A percentile compares a stretch with the other conserved stretches of the same genome.
Evolutionary conservation across 306 rosid genomes (phyloP).

Genomic region (Begonia peltatifolia): DNA sequence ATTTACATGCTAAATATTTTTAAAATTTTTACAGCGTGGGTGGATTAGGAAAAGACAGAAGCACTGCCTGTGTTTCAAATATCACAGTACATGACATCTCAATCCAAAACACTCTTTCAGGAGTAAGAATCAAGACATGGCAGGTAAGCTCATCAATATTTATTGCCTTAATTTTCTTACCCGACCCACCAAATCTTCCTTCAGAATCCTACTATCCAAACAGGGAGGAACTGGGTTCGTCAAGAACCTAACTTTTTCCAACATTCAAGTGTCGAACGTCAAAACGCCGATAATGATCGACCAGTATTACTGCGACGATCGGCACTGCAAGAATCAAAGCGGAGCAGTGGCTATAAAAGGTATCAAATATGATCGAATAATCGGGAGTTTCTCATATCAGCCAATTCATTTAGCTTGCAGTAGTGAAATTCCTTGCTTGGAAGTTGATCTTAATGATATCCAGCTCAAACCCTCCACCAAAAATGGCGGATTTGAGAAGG

Average conservation of each 20-base stretch:
- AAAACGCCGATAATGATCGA: constrained; percentile 63
- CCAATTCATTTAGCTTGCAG: constrained; percentile 78
- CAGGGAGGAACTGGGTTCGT: constrained; percentile 93
- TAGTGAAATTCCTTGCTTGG: constrained; percentile 61
- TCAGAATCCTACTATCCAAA: background rate
- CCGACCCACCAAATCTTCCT: background rate
- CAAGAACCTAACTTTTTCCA: constrained; percentile 74
- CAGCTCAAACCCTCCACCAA: constrained; percentile 42
- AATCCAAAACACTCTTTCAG: constrained; percentile 60
- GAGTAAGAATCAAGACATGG: constrained; percentile 95
- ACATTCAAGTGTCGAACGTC: constrained; percentile 55
- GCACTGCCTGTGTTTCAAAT: constrained; percentile 76
- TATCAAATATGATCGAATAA: constrained; percentile 39
- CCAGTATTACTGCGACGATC: constrained; percentile 80
- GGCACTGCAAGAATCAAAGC: constrained; percentile 61
- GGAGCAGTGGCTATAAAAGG: constrained; percentile 47
- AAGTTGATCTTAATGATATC: constrained; percentile 47
- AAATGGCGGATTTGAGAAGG: constrained; percentile 19
- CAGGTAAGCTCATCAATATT: constrained; percentile 36
- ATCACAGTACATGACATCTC: constrained; percentile 49
- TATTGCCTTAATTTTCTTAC: background rate
- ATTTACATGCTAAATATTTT: background rate
- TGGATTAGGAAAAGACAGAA: constrained; percentile 65
- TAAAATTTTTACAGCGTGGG: constrained; percentile 59
- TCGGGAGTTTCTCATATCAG: constrained; percentile 44